These are phyloP conservation scores for Fusarium sp. DNA, from an alignment of 2,329 filamentous ascomycete genomes.

Conservation along the genomic window DNA sequence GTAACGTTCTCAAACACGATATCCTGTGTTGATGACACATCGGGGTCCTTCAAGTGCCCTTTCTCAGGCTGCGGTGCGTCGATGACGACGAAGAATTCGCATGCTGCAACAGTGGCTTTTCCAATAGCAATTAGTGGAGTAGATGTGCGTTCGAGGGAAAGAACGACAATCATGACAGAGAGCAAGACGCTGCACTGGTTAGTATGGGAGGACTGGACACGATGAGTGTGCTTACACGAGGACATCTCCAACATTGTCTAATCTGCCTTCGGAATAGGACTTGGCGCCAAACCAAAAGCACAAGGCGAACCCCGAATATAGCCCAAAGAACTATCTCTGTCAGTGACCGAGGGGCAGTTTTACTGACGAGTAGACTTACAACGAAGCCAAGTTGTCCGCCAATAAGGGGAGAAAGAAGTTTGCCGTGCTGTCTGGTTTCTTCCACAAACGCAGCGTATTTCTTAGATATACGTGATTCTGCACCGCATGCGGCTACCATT, in stretches of 20 bases:
- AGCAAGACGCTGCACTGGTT: slow-evolving; percentile 60
- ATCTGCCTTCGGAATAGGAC: slow-evolving; percentile 60
- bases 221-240: slow-evolving; percentile 61
- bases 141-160: slow-evolving; percentile 69
- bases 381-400: slow-evolving; percentile 67
- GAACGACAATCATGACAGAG: slow-evolving; percentile 70
- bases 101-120: slow-evolving; percentile 69
- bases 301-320: slow-evolving; percentile 67
- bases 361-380: slow-evolving; percentile 39
- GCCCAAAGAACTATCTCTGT: slow-evolving; percentile 62
- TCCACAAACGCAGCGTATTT: slow-evolving; percentile 69
- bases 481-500: slow-evolving; percentile 74
- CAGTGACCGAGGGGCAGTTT: slow-evolving; percentile 4
- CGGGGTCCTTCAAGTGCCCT: slow-evolving; percentile 54
- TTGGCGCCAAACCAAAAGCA: slow-evolving; percentile 74
- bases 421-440: slow-evolving; percentile 65
- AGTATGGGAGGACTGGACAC: not conserved
- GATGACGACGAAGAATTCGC: slow-evolving; percentile 69
- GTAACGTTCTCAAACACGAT: slow-evolving; percentile 70
- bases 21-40: slow-evolving; percentile 56
- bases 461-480: slow-evolving; percentile 65
- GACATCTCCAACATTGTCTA: slow-evolving; percentile 66
- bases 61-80: slow-evolving; percentile 59
- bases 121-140: slow-evolving; percentile 70
- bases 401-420: slow-evolving; percentile 64